These are phyloP conservation scores for Mortierella sp. DNA, from an alignment of 371 early-diverging fungal species.

Conservation along the genomic window DNA sequence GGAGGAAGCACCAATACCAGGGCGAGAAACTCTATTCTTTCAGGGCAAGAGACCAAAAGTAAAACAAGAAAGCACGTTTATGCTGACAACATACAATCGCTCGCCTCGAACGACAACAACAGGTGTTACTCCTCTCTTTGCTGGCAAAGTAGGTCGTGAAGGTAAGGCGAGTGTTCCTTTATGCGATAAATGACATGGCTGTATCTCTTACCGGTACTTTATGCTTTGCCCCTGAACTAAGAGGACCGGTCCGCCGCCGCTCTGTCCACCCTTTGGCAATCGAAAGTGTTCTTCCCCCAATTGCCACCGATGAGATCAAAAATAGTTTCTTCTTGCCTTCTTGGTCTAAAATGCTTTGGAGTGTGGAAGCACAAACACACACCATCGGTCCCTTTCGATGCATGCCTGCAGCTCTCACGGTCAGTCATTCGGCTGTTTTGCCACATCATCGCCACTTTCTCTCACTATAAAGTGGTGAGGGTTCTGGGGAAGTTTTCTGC, in stretches of 20 bases:
- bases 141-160: background rate
- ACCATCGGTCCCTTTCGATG: background rate
- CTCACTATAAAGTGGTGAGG: background rate
- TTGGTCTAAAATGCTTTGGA: background rate
- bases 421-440: background rate
- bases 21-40: background rate
- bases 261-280: background rate
- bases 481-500: background rate
- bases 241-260: slow-evolving; percentile 4
- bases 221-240: background rate
- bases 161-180: background rate
- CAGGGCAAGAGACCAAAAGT: background rate
- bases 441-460: slow-evolving; percentile 6
- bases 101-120: background rate
- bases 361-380: background rate
- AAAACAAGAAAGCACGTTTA: background rate
- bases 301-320: background rate
- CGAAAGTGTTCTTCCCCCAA: background rate
- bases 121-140: background rate
- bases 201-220: background rate
- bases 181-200: no score
- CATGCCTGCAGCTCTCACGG: background rate
- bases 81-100: background rate
- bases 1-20: background rate
- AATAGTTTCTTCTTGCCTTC: background rate